A percentile compares a stretch with the other conserved stretches of the same genome.
These are phyloP conservation scores for Calocera cornea DNA, from an alignment of 768 basidiomycete genomes.

Conservation along the genomic window DNA sequence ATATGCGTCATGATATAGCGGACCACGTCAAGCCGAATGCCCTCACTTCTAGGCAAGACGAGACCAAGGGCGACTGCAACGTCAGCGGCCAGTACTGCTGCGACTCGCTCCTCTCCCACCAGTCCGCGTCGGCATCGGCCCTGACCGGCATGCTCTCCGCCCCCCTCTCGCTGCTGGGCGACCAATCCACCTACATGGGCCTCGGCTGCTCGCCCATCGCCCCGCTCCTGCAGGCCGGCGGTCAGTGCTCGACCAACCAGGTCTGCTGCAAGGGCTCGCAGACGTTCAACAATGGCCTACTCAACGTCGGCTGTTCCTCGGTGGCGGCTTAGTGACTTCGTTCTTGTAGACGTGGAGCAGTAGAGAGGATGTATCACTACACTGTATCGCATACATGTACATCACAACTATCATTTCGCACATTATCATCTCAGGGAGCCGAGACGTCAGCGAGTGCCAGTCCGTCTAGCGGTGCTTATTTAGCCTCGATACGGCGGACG, in stretches of 20 bases:
- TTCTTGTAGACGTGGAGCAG: background rate
- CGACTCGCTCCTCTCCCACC: background rate
- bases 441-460: too few species aligned
- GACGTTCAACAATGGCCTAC: background rate
- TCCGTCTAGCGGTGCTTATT: too few species aligned
- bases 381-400: background rate
- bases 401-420: background rate
- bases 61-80: background rate
- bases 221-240: background rate
- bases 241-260: background rate
- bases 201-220: background rate
- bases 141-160: background rate
- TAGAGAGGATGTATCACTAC: background rate
- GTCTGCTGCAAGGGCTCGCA: slow-evolving; percentile 3
- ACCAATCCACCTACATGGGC: background rate
- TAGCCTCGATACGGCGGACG: too few species aligned
- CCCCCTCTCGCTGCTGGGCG: background rate
- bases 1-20: background rate
- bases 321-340: background rate
- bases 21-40: too few species aligned
- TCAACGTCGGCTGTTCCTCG: background rate
- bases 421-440: too few species aligned
- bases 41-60: background rate
- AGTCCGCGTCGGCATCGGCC: background rate
- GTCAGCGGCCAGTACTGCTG: background rate